Conservation (phyloP, 345 rosid genomes). For the Jatropha curcas region DNA sequence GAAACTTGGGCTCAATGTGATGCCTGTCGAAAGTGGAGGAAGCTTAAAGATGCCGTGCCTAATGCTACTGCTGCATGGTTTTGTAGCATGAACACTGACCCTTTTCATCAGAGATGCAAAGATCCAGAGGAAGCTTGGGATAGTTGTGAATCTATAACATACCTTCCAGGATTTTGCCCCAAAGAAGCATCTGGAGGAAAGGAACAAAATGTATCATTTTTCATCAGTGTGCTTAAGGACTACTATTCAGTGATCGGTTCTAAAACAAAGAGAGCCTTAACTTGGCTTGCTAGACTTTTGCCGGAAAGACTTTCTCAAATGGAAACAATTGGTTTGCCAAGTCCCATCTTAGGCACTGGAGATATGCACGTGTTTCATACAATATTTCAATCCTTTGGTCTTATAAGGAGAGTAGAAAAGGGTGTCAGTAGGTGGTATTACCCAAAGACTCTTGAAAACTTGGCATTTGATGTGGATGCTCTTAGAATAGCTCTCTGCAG, state of each 20-base stretch:
- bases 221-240: slow-evolving; percentile 68
- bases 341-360: slow-evolving; percentile 54
- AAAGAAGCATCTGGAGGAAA: slow-evolving; percentile 62
- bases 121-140: slow-evolving; percentile 85
- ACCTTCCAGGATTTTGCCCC: slow-evolving; percentile 70
- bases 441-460: slow-evolving; percentile 63
- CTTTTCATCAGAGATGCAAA: slow-evolving; percentile 60
- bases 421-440: slow-evolving; percentile 72
- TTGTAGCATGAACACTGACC: slow-evolving; percentile 86
- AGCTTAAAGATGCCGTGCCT: slow-evolving; percentile 46
- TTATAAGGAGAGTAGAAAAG: slow-evolving; percentile 59
- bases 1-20: slow-evolving; percentile 95
- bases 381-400: slow-evolving; percentile 86
- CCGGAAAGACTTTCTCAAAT: slow-evolving; percentile 68
- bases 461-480: slow-evolving; percentile 86
- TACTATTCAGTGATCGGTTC: slow-evolving; percentile 52
- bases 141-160: slow-evolving; percentile 49
- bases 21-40: slow-evolving; percentile 93
- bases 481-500: slow-evolving; percentile 70
- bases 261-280: slow-evolving; percentile 62
- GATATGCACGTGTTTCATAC: slow-evolving; percentile 48
- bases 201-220: slow-evolving; percentile 69
- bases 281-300: slow-evolving; percentile 76
- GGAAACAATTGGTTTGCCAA: slow-evolving; percentile 76
- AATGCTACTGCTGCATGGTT: slow-evolving; percentile 71